phyloP scores from a whole-genome alignment of 805 yeast species.

The Schwanniomyces vanrijiae region DNA sequence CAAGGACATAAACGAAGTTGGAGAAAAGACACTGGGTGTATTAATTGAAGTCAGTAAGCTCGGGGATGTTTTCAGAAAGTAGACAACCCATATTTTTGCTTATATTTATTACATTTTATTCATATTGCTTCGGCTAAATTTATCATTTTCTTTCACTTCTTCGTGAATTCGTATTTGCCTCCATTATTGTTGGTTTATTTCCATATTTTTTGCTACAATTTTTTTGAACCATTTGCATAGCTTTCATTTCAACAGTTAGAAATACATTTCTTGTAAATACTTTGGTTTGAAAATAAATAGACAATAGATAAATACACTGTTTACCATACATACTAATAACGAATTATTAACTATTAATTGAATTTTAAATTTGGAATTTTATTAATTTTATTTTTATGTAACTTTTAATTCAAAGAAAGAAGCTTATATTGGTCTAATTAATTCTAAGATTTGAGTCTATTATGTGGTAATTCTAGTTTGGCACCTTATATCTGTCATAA shows the following conservation, averaged over 20 bases:
- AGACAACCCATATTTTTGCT: background rate
- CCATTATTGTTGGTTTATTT: background rate
- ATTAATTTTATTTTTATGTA: too few relatives aligned
- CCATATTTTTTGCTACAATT: too few relatives aligned
- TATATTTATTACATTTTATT: background rate
- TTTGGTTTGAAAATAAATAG: background rate
- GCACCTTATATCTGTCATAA: background rate
- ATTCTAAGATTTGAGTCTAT: too few relatives aligned
- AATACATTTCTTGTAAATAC: background rate
- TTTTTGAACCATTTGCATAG: background rate
- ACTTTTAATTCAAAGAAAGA: too few relatives aligned
- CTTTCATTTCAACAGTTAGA: conserved; percentile 2
- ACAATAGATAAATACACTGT: background rate
- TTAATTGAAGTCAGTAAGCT: conserved; percentile 13
- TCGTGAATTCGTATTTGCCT: background rate
- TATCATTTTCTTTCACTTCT: background rate
- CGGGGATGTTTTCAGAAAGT: conserved; percentile 11
- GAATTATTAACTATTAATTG: too few relatives aligned
- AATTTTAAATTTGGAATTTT: too few relatives aligned
- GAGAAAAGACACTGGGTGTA: conserved; percentile 11
- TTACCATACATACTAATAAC: too few relatives aligned
- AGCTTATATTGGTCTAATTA: too few relatives aligned
- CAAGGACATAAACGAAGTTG: conserved; percentile 27
- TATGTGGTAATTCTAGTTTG: too few relatives aligned
- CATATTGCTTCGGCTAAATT: background rate